phyloP scores from a whole-genome alignment of 352 stramenopile species.

The Phytophthora vignae region DNA sequence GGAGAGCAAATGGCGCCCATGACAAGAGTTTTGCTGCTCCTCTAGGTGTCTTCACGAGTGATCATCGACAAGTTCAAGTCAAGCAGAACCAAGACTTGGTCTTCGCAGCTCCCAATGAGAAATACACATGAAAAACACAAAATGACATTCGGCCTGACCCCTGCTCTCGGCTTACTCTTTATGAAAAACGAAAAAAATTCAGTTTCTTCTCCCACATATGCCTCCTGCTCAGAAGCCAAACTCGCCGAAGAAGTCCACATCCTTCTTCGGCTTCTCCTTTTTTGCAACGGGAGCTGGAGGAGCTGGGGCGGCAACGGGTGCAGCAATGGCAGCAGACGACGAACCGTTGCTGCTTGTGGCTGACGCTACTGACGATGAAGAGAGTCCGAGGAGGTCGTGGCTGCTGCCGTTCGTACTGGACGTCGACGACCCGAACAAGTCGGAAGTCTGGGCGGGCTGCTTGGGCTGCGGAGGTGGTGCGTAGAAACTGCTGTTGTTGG shows the following conservation, averaged over 20 bases:
- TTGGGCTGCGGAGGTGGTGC: constrained; percentile 31
- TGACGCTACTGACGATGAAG: constrained; percentile 26
- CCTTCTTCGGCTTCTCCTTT: constrained; percentile 68
- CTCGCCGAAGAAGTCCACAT: constrained; percentile 88
- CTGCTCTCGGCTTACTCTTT: constrained; percentile 31
- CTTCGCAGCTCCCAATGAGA: neutral
- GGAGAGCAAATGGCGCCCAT: no score
- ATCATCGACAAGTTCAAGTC: constrained; percentile 4
- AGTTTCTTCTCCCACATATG: neutral
- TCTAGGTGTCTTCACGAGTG: neutral
- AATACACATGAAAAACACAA: constrained; percentile 22
- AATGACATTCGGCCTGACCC: constrained; percentile 24
- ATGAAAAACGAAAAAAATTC: constrained; percentile 19
- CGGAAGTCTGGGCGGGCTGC: constrained; percentile 49
- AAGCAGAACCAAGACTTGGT: neutral
- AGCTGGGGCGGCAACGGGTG: constrained; percentile 28
- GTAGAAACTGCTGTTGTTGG: constrained; percentile 26
- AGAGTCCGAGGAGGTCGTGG: constrained; percentile 39
- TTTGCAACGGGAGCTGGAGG: constrained; percentile 42
- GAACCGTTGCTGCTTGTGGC: constrained; percentile 31
- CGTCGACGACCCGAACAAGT: constrained; percentile 55
- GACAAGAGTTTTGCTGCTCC: neutral
- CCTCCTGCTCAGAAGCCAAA: constrained; percentile 72
- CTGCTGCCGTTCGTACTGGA: constrained; percentile 39
- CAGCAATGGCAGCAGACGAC: constrained; percentile 23